Evolutionary conservation across 805 yeast genomes (phyloP).

Genomic region (Metschnikowia santaceciliae): DNA sequence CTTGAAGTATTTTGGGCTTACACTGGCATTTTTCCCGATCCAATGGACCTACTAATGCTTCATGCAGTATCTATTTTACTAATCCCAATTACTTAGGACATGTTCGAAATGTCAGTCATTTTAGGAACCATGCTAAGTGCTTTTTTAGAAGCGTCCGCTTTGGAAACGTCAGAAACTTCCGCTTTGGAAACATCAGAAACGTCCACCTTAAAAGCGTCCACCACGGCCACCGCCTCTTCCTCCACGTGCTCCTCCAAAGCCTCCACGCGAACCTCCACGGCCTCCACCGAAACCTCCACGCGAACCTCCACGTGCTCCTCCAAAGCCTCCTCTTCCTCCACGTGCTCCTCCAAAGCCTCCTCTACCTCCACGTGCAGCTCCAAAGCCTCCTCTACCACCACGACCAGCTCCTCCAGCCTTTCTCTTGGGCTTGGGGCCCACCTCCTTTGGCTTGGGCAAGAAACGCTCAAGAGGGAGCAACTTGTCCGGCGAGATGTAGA

Average conservation of each 20-base stretch:
- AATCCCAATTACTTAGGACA: no score
- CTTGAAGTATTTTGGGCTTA: no score
- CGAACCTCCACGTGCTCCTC: background rate
- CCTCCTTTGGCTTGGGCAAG: constrained; percentile 90
- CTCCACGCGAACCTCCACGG: constrained; percentile 42
- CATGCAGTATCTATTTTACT: no score
- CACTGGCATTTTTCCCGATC: no score
- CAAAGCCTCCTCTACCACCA: constrained; percentile 34
- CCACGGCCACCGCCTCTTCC: constrained; percentile 3
- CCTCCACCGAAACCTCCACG: constrained; percentile 20
- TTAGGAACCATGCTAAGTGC: background rate
- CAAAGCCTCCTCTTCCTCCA: constrained; percentile 30
- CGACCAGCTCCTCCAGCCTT: constrained; percentile 51
- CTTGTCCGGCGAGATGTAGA: constrained; percentile 92
- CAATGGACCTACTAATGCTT: no score
- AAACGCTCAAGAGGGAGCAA: constrained; percentile 93
- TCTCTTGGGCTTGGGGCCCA: constrained; percentile 77
- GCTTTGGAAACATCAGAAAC: background rate
- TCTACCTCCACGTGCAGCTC: constrained; percentile 30
- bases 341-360: constrained; percentile 25
- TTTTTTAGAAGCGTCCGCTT: no score
- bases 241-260: constrained; percentile 22
- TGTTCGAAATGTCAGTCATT: no score
- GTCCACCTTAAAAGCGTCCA: constrained; percentile 11
- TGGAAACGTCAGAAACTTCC: constrained; percentile 11